Conservation (phyloP, 345 rosid species). For the Aquilaria yunnanensis region DNA sequence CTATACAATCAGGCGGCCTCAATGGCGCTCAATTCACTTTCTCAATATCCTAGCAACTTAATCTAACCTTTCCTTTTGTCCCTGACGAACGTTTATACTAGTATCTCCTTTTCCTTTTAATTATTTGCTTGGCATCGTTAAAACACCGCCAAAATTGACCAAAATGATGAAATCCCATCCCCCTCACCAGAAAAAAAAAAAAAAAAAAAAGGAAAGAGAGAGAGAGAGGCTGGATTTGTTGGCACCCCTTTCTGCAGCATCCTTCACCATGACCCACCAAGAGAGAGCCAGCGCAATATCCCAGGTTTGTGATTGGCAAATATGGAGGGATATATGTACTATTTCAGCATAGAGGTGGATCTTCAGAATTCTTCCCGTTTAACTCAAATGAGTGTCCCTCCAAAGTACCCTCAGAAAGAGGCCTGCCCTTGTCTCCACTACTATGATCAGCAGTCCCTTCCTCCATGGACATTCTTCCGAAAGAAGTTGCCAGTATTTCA, state of each 20-base stretch:
- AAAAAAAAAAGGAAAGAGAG: constrained; percentile 1
- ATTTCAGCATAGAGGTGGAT: constrained; percentile 5
- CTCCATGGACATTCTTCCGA: constrained; percentile 13
- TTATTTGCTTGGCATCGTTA: constrained; percentile 22
- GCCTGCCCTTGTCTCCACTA: constrained; percentile 16
- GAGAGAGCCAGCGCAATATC: constrained; percentile 5
- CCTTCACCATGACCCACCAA: background rate
- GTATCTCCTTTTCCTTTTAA: constrained; percentile 20
- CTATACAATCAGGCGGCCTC: constrained; percentile 31
- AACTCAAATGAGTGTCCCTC: constrained; percentile 9
- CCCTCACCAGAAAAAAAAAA: background rate
- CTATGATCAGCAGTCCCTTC: constrained; percentile 8
- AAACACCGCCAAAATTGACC: constrained; percentile 21
- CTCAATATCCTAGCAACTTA: constrained; percentile 13
- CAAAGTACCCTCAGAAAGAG: constrained; percentile 1
- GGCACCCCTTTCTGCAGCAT: constrained; percentile 11
- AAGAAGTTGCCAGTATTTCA: constrained; percentile 26
- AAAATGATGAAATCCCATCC: background rate
- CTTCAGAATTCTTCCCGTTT: constrained; percentile 8
- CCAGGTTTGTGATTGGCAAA: constrained; percentile 1
- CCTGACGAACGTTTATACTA: constrained; percentile 9
- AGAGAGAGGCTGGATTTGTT: background rate
- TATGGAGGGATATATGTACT: constrained; percentile 1
- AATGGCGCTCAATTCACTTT: background rate
- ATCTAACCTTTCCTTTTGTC: background rate